A percentile compares a stretch with the other conserved stretches of the same genome.
phyloP scores from a whole-genome alignment of 2,329 filamentous ascomycete species.

The Botrytis deweyae region DNA sequence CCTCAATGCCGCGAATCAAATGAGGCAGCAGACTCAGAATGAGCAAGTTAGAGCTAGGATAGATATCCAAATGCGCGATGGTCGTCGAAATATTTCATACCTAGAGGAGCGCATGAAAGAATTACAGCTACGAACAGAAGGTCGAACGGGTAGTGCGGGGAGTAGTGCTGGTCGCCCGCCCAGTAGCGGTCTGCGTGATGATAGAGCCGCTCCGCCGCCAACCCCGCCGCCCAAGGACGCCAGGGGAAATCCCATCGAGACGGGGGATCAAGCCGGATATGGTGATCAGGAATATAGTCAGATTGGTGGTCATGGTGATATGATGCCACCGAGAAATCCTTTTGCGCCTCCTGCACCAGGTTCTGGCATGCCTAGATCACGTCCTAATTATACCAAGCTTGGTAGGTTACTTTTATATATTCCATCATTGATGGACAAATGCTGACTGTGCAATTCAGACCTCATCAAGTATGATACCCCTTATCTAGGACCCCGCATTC shows the following conservation, averaged over 20 bases:
- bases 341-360: conserved; percentile 72
- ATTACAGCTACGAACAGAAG: conserved; percentile 77
- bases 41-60: conserved; percentile 84
- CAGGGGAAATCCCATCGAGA: conserved; percentile 46
- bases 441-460: conserved; percentile 55
- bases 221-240: conserved; percentile 74
- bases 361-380: conserved; percentile 66
- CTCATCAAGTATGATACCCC: conserved; percentile 98
- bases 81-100: conserved; percentile 89
- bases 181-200: conserved; percentile 47
- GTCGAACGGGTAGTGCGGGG: conserved; percentile 66
- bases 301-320: conserved; percentile 63
- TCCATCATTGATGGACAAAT: conserved; percentile 12
- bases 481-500: conserved; percentile 92
- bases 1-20: conserved; percentile 89
- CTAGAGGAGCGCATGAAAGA: conserved; percentile 90
- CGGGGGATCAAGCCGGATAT: conserved; percentile 60
- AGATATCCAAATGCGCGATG: conserved; percentile 92
- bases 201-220: conserved; percentile 53
- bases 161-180: conserved; percentile 48
- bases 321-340: conserved; percentile 79
- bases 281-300: conserved; percentile 57
- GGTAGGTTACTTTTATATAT: conserved; percentile 55
- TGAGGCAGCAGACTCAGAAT: conserved; percentile 96
- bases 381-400: conserved; percentile 93